These are phyloP conservation scores for Lactarius deliciosus DNA, from an alignment of 768 basidiomycete species.

Conservation along the genomic window DNA sequence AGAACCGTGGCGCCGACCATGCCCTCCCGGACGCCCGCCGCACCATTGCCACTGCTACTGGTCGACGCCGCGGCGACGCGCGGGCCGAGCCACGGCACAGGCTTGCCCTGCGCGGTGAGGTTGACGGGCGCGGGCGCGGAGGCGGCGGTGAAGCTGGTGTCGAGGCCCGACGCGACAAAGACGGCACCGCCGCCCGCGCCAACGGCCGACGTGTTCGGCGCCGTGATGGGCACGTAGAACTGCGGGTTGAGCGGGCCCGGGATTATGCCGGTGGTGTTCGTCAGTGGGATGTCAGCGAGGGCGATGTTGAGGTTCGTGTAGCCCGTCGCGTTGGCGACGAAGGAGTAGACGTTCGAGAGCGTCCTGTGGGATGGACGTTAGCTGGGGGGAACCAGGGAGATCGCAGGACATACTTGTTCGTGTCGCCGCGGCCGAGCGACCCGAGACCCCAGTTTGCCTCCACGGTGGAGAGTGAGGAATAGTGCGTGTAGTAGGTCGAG, in stretches of 20 bases:
- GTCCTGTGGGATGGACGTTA: slow-evolving; percentile 27
- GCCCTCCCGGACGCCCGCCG: not conserved
- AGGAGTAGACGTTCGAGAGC: slow-evolving; percentile 50
- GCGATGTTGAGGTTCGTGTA: slow-evolving; percentile 43
- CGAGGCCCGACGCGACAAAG: slow-evolving; percentile 31
- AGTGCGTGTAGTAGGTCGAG: slow-evolving; percentile 58
- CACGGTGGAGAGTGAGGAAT: slow-evolving; percentile 54
- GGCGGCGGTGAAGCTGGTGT: slow-evolving; percentile 37
- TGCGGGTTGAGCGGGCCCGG: slow-evolving; percentile 46
- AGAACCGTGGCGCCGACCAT: not conserved
- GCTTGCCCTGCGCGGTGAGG: slow-evolving; percentile 36
- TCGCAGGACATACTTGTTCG: slow-evolving; percentile 42
- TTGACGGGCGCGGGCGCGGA: slow-evolving; percentile 39
- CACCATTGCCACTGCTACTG: too few relatives aligned
- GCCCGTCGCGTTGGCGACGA: slow-evolving; percentile 48
- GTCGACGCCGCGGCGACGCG: not conserved
- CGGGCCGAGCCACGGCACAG: slow-evolving; percentile 29
- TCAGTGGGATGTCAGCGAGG: slow-evolving; percentile 34
- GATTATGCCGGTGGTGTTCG: slow-evolving; percentile 45
- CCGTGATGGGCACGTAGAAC: slow-evolving; percentile 41
- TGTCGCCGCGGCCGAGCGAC: slow-evolving; percentile 58
- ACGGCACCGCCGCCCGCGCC: slow-evolving; percentile 47
- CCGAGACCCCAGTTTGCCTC: slow-evolving; percentile 62
- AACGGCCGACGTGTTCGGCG: slow-evolving; percentile 41
- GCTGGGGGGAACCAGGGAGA: not conserved